phyloP scores from a whole-genome alignment of 768 basidiomycete genomes.

The Lactarius vividus region DNA sequence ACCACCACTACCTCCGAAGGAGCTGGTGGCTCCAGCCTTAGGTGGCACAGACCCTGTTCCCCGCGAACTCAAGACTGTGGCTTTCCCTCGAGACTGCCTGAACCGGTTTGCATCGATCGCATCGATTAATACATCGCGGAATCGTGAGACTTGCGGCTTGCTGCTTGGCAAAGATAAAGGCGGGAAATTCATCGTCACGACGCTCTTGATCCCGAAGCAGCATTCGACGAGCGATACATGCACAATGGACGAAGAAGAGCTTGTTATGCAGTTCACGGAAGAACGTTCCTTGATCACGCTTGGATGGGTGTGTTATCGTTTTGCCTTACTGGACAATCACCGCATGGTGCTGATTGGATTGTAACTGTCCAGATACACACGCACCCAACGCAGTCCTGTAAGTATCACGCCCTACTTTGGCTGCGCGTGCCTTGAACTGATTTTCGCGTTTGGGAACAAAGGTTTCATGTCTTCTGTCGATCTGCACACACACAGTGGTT shows the following conservation, averaged over 20 bases:
- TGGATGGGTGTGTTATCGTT: conserved; percentile 70
- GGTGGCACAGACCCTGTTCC: conserved; percentile 35
- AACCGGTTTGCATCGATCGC: conserved; percentile 76
- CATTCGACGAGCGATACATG: conserved; percentile 89
- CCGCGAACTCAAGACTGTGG: conserved; percentile 57
- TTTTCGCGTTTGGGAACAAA: conserved; percentile 31
- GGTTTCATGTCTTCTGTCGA: conserved; percentile 96
- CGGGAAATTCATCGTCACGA: conserved; percentile 68
- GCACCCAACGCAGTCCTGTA: conserved; percentile 86
- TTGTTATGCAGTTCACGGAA: conserved; percentile 83
- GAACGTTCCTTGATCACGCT: conserved; percentile 78
- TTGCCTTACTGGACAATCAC: background rate
- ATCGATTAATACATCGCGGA: conserved; percentile 69
- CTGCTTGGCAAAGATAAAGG: conserved; percentile 67
- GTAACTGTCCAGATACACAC: conserved; percentile 73
- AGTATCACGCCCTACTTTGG: conserved; percentile 29
- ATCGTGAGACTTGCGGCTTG: conserved; percentile 85
- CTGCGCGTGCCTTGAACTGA: conserved; percentile 4
- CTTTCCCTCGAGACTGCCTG: conserved; percentile 71
- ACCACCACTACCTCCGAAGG: conserved; percentile 35
- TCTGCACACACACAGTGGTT: conserved; percentile 86
- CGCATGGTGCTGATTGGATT: conserved; percentile 9
- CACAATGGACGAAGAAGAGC: conserved; percentile 86
- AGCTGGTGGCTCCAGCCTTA: conserved; percentile 32
- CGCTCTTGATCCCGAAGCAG: conserved; percentile 84